Evolutionary conservation across 1,284 basidiomycete genomes (phyloP).

Genomic region (Erythrobasidium hasegawianum): DNA sequence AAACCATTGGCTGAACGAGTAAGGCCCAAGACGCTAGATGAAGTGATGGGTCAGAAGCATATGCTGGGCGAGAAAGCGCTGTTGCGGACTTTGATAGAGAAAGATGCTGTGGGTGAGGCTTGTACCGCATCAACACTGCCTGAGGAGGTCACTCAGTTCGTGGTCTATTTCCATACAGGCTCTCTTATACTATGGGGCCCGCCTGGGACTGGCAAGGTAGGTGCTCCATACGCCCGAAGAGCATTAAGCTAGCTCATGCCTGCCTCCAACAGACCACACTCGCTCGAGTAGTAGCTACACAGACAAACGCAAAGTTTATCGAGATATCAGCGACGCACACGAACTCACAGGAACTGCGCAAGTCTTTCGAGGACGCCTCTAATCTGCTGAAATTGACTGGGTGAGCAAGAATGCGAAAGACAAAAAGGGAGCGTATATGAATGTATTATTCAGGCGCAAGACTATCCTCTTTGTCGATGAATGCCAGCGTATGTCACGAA

Average conservation of each 20-base stretch:
- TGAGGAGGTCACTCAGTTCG: not conserved
- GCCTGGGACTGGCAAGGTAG: slow-evolving; percentile 57
- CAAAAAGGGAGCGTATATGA: too few species aligned
- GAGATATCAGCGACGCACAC: slow-evolving; percentile 57
- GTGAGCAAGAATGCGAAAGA: not conserved
- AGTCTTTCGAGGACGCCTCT: slow-evolving; percentile 75
- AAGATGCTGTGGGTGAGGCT: slow-evolving; percentile 44
- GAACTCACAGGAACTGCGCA: slow-evolving; percentile 72
- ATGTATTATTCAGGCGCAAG: slow-evolving; percentile 52
- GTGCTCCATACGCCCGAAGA: slow-evolving; percentile 17
- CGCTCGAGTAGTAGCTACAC: slow-evolving; percentile 64
- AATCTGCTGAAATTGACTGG: slow-evolving; percentile 65
- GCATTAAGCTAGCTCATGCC: not conserved
- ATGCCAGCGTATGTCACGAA: slow-evolving; percentile 61
- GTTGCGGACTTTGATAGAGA: slow-evolving; percentile 55
- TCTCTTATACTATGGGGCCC: slow-evolving; percentile 60
- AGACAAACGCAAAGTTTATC: slow-evolving; percentile 62
- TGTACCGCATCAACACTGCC: not conserved
- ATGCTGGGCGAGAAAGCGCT: slow-evolving; percentile 58
- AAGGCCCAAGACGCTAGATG: slow-evolving; percentile 59
- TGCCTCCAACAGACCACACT: slow-evolving; percentile 65
- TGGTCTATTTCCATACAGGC: too few species aligned
- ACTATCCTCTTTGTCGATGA: slow-evolving; percentile 80
- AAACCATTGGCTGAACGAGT: slow-evolving; percentile 65
- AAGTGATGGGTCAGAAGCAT: slow-evolving; percentile 67